phyloP scores from a whole-genome alignment of 257 asterid species.

The Henckelia pumila region DNA sequence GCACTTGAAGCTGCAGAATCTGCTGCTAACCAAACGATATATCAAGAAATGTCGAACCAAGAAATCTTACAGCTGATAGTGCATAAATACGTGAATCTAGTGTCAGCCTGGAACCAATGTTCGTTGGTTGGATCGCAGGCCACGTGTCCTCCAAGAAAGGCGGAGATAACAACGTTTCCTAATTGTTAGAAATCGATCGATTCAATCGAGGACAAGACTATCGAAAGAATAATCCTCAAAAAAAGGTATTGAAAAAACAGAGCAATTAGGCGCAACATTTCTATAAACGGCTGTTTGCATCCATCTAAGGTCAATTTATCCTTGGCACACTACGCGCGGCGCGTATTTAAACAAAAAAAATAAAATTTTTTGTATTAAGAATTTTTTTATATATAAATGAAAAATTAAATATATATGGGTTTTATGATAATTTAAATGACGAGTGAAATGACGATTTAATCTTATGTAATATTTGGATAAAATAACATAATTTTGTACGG shows the following conservation, averaged over 20 bases:
- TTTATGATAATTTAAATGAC: too few relatives aligned
- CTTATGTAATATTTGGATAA: too few relatives aligned
- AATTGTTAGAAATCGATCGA: not conserved
- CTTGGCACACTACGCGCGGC: not conserved
- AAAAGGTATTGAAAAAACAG: not conserved
- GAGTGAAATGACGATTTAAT: too few relatives aligned
- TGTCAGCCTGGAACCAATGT: not conserved
- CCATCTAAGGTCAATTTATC: slow-evolving; percentile 18
- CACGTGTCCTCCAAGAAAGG: not conserved
- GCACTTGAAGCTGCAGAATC: not conserved
- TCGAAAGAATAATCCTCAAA: too few relatives aligned
- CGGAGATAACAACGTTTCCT: not conserved
- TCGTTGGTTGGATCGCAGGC: not conserved
- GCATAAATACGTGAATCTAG: not conserved
- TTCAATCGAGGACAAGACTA: not conserved
- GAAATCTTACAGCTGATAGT: not conserved
- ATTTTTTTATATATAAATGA: too few relatives aligned
- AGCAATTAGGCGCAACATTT: too few relatives aligned
- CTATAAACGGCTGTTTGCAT: slow-evolving; percentile 23
- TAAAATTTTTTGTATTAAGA: too few relatives aligned
- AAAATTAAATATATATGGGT: too few relatives aligned
- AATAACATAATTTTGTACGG: too few relatives aligned
- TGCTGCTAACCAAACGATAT: not conserved
- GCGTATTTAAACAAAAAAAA: too few relatives aligned
- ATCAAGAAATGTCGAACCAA: not conserved